Conservation (phyloP, 148 eudicot genomes). For the Rhododendron griersonianum region DNA sequence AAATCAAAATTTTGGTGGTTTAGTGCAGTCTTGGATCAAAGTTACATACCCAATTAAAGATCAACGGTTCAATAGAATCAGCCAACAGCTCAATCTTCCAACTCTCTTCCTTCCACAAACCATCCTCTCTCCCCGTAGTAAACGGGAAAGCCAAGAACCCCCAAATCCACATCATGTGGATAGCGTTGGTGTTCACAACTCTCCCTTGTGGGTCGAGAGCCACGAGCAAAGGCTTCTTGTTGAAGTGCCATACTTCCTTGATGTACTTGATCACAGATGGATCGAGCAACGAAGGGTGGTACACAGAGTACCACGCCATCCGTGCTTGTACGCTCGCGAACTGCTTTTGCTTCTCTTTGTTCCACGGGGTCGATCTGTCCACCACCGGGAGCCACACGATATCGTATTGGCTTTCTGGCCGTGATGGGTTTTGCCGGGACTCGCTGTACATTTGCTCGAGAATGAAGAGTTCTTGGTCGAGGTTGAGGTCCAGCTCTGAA, state of each 20-base stretch:
- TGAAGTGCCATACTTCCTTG: conserved; percentile 70
- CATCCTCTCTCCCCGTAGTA: conserved; percentile 52
- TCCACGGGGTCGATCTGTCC: conserved; percentile 48
- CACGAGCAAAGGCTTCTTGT: conserved; percentile 61
- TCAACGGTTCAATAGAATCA: conserved; percentile 45
- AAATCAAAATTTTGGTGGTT: background rate
- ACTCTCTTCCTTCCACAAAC: conserved; percentile 63
- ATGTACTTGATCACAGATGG: conserved; percentile 67
- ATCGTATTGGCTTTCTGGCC: conserved; percentile 49
- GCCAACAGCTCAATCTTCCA: conserved; percentile 79
- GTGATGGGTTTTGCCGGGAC: conserved; percentile 22
- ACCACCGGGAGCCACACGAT: conserved; percentile 83
- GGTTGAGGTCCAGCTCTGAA: conserved; percentile 60
- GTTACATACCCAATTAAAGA: conserved; percentile 50
- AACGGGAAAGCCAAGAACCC: conserved; percentile 73
- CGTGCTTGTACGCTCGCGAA: conserved; percentile 42
- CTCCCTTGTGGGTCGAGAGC: conserved; percentile 74
- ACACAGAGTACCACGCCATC: conserved; percentile 81
- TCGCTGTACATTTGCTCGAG: conserved; percentile 49
- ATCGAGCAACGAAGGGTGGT: conserved; percentile 68
- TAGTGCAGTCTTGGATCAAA: background rate
- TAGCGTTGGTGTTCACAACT: conserved; percentile 61
- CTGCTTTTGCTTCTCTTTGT: conserved; percentile 36
- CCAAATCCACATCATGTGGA: conserved; percentile 91
- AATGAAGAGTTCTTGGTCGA: conserved; percentile 24